phyloP scores from a whole-genome alignment of 2,329 filamentous ascomycete species.

The Thermoascus crustaceus region DNA sequence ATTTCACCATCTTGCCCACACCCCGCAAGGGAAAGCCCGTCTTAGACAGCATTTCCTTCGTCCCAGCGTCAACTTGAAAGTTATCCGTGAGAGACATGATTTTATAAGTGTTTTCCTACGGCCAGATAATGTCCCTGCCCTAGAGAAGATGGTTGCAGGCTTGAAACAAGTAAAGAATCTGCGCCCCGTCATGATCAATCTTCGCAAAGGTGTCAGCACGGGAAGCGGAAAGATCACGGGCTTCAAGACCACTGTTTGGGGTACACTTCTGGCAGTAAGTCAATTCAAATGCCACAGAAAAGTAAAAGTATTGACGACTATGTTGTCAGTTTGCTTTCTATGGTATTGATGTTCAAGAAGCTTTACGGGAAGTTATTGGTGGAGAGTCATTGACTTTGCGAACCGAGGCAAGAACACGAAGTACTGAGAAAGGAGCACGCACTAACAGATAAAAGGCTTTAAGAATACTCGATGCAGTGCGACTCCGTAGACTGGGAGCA shows the following conservation, averaged over 20 bases:
- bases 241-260: constrained; percentile 63
- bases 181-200: constrained; percentile 55
- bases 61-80: constrained; percentile 59
- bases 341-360: constrained; percentile 60
- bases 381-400: constrained; percentile 46
- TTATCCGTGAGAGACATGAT: constrained; percentile 64
- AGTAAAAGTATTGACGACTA: constrained; percentile 8
- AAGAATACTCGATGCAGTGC: constrained; percentile 49
- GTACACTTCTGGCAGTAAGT: constrained; percentile 51
- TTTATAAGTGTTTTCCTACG: constrained; percentile 60
- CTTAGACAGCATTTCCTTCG: constrained; percentile 76
- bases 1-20: constrained; percentile 66
- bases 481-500: constrained; percentile 59
- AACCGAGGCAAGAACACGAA: constrained; percentile 39
- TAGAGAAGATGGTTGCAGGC: constrained; percentile 51
- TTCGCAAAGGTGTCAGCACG: constrained; percentile 68
- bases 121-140: constrained; percentile 54
- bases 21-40: constrained; percentile 65
- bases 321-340: constrained; percentile 58
- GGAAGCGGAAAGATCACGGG: constrained; percentile 44
- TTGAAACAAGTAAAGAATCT: constrained; percentile 71
- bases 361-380: constrained; percentile 50
- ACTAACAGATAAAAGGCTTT: constrained; percentile 40
- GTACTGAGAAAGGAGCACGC: not conserved
- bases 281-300: not conserved